Conservation (phyloP, 805 yeast genomes). For the Metschnikowia dekortorum region DNA sequence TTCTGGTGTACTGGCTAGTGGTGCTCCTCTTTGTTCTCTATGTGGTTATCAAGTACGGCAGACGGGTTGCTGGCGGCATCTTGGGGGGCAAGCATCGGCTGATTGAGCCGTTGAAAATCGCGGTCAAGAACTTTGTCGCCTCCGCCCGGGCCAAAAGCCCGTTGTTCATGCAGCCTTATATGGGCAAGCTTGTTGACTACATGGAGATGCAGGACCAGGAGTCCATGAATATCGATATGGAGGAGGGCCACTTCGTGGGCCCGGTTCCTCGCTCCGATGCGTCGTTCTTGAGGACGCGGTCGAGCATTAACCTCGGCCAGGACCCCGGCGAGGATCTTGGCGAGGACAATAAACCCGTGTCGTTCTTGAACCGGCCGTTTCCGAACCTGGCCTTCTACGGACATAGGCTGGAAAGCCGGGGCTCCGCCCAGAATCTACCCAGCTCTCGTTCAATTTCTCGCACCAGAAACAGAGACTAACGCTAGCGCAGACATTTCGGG, state of each 20-base stretch:
- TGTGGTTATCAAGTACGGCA: constrained; percentile 9
- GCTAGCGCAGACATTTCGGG: not conserved
- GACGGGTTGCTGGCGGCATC: not conserved
- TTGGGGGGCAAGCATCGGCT: not conserved
- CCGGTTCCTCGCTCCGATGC: constrained; percentile 13
- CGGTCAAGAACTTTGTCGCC: constrained; percentile 10
- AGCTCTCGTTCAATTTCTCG: constrained; percentile 11
- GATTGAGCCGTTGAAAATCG: not conserved
- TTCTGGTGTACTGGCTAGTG: constrained; percentile 12
- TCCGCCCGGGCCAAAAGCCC: constrained; percentile 9
- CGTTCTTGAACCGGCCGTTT: constrained; percentile 36
- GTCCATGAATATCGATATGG: constrained; percentile 24
- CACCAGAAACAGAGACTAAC: not conserved
- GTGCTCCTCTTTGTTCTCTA: constrained; percentile 17
- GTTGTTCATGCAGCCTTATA: constrained; percentile 22
- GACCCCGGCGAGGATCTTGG: constrained; percentile 14
- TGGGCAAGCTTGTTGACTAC: constrained; percentile 14
- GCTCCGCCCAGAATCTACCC: constrained; percentile 9
- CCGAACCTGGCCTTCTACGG: constrained; percentile 6
- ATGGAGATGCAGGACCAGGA: constrained; percentile 19
- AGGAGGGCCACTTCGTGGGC: constrained; percentile 30
- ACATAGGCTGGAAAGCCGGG: constrained; percentile 12
- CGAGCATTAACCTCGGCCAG: constrained; percentile 26
- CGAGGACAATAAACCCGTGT: constrained; percentile 6
- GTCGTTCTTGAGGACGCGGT: constrained; percentile 35